These are phyloP conservation scores for Zygnema circumcarinatum DNA, from an alignment of 139 green algal species.

Conservation along the genomic window DNA sequence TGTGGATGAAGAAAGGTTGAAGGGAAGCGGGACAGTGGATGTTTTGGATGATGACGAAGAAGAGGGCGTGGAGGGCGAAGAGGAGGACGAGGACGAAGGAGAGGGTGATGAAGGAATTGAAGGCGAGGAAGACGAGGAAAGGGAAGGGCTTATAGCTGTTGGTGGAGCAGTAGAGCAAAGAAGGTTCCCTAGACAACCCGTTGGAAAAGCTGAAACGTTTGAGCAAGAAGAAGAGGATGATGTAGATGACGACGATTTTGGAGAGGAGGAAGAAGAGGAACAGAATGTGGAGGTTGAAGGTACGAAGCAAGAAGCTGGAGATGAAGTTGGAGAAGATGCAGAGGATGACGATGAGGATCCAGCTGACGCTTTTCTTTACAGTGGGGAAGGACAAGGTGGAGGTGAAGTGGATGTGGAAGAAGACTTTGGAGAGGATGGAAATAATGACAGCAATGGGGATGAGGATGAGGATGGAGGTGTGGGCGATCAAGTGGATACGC, in stretches of 20 bases:
- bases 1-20: background rate
- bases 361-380: slow-evolving; percentile 3
- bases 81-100: background rate
- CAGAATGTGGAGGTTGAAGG: background rate
- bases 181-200: background rate
- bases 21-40: background rate
- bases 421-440: slow-evolving; percentile 15
- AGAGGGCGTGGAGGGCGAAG: background rate
- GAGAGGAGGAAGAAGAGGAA: background rate
- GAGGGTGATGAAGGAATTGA: background rate
- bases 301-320: background rate
- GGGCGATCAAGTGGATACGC: background rate
- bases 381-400: slow-evolving; percentile 19
- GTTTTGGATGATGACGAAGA: slow-evolving; percentile 16
- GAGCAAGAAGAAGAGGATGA: background rate
- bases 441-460: slow-evolving; percentile 12
- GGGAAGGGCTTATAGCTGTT: background rate
- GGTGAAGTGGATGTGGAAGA: background rate
- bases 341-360: slow-evolving; percentile 16
- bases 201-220: background rate
- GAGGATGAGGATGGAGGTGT: slow-evolving; percentile 1
- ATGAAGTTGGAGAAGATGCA: background rate
- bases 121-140: background rate
- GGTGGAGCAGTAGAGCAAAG: background rate
- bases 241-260: background rate